Conservation (phyloP, 805 yeast genomes). For the Nakazawaea siamensis region DNA sequence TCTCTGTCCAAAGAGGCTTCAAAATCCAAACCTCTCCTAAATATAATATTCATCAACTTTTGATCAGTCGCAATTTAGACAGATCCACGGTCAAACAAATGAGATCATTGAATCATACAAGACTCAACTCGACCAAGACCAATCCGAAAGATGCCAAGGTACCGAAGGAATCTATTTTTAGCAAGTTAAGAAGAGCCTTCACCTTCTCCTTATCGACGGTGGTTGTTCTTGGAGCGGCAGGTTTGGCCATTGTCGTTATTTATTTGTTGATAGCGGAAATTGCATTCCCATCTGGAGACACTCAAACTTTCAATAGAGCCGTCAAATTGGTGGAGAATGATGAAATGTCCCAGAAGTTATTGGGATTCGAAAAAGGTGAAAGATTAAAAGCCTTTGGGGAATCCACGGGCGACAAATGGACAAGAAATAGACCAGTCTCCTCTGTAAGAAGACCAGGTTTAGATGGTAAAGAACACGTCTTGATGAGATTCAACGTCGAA, state of each 20-base stretch:
- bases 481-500: constrained; percentile 83
- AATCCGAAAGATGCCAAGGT: constrained; percentile 3
- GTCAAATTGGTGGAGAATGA: constrained; percentile 69
- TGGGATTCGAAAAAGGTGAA: constrained; percentile 45
- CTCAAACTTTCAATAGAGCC: constrained; percentile 82
- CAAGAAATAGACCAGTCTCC: constrained; percentile 78
- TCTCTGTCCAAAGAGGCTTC: constrained; percentile 1
- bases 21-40: background rate
- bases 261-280: constrained; percentile 75
- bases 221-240: constrained; percentile 61
- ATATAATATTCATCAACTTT: constrained; percentile 5
- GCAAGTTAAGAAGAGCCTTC: constrained; percentile 43
- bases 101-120: background rate
- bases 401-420: constrained; percentile 65
- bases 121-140: constrained; percentile 5
- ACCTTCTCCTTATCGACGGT: constrained; percentile 55
- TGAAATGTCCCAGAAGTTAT: constrained; percentile 44
- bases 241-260: constrained; percentile 57
- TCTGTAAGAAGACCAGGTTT: constrained; percentile 59
- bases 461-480: constrained; percentile 72
- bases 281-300: constrained; percentile 85
- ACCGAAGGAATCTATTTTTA: constrained; percentile 32
- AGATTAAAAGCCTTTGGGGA: constrained; percentile 84
- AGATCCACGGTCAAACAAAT: background rate
- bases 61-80: constrained; percentile 2